Evolutionary conservation across 176 grass and related monocot species (phyloP), one percentile per base, ranked within the genome.

Genomic region (Carex littledalei): DNA sequence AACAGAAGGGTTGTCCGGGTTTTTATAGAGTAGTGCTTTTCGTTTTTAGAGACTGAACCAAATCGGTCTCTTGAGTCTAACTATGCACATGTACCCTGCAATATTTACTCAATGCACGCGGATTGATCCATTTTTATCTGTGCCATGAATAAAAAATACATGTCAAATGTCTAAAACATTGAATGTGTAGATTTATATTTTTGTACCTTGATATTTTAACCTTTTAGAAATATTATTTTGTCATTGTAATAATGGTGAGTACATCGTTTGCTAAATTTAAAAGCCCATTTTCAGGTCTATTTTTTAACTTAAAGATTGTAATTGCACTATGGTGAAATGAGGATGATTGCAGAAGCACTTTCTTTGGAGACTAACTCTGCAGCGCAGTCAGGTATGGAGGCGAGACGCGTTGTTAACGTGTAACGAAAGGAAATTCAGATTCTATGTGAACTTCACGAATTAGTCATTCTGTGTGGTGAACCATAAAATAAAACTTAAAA

Each of bases 21-120:
- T 37, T 74, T 64, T 69, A 88, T 83, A 87, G 5, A 58, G 26
- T 43, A 67, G 17, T 29, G 39, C 57, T 56, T 12, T 65, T 65
- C 39, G 14, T 49, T 41, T 24, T 24, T 35, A 45, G 24, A 39
- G 18, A 67, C 15, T 6, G 3, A 35, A 68, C 34, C 62, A 89
- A 63, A 39, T 56, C 1, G n/a, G 43, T 5, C 12, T 2, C 1
- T 6, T 67, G 45, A 32, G 5, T 80, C 54, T 24, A 63, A 63
- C 60, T 21, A n/a, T 21, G 60, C 24, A 24, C 7, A 10, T 21
- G 18, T 63, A 18, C 60, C 60, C 60, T 63, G 60, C 60, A 63
- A 63, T 63, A 21, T 63, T 18, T n/a, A 3, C 1, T 59, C 4
- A 65, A 32, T 31, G 63, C 63, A 65, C 63, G 24, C 26, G 10